These are phyloP conservation scores for Lipomyces japonicus DNA, from an alignment of 805 yeast species.

Conservation along the genomic window DNA sequence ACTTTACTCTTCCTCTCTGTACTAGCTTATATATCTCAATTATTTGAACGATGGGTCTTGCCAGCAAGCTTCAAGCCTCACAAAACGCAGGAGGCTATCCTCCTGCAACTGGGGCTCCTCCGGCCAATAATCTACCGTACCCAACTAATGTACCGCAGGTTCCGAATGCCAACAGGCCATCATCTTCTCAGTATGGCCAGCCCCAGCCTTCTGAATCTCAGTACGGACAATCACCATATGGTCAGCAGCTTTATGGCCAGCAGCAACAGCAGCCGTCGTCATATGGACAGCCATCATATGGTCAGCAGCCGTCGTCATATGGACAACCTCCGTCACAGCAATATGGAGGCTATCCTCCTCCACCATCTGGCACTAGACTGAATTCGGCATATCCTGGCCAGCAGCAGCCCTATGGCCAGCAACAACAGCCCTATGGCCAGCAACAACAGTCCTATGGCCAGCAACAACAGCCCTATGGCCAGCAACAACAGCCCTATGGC, in stretches of 20 bases:
- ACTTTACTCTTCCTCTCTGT: too few species aligned
- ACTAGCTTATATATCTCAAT: too few species aligned
- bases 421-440: slow-evolving; percentile 18
- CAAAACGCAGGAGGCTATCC: slow-evolving; percentile 16
- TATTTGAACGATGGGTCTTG: slow-evolving; percentile 33
- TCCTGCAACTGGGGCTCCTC: slow-evolving; percentile 1
- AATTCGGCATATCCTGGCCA: slow-evolving; percentile 3
- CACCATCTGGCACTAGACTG: background rate
- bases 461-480: slow-evolving; percentile 18
- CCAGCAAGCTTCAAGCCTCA: slow-evolving; percentile 33
- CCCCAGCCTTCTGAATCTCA: slow-evolving; percentile 17
- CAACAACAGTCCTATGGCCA: slow-evolving; percentile 15
- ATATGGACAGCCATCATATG: slow-evolving; percentile 16
- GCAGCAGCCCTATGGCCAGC: slow-evolving; percentile 12
- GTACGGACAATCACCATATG: slow-evolving; percentile 8
- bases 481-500: slow-evolving; percentile 9
- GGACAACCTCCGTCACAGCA: slow-evolving; percentile 21
- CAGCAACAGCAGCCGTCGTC: slow-evolving; percentile 8
- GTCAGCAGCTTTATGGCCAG: slow-evolving; percentile 18
- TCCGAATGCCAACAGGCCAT: slow-evolving; percentile 9
- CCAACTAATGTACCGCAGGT: slow-evolving; percentile 19
- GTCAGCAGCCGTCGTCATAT: slow-evolving; percentile 7
- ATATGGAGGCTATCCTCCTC: background rate
- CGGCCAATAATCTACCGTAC: slow-evolving; percentile 9
- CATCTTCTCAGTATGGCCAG: slow-evolving; percentile 7